These are phyloP conservation scores for Hordeum marinum DNA, from an alignment of 176 grass and related monocot species.

Conservation along the genomic window DNA sequence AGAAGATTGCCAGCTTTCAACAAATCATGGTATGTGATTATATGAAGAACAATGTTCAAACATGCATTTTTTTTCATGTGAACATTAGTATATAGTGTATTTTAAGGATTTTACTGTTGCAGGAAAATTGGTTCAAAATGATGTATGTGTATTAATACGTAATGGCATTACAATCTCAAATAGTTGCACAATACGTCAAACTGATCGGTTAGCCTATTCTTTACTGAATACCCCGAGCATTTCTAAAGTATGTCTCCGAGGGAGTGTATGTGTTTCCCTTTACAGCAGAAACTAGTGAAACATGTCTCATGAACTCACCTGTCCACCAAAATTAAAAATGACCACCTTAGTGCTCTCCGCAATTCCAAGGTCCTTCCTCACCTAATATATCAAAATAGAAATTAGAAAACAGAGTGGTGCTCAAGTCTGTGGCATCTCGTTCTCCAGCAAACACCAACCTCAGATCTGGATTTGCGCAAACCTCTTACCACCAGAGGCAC, in stretches of 20 bases:
- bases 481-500: conserved; percentile 81
- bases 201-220: neutral
- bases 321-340: conserved; percentile 91
- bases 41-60: neutral
- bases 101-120: neutral
- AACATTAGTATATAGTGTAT: neutral
- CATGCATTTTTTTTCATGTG: neutral
- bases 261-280: neutral
- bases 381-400: conserved; percentile 39
- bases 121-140: neutral
- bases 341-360: conserved; percentile 64
- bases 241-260: neutral
- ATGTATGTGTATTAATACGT: neutral
- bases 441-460: conserved; percentile 42
- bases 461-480: conserved; percentile 63
- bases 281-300: neutral
- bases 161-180: neutral
- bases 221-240: neutral
- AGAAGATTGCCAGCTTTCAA: neutral
- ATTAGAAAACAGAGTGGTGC: conserved; percentile 3
- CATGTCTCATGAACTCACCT: conserved; percentile 42
- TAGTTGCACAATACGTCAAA: neutral
- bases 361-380: conserved; percentile 74
- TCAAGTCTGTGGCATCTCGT: neutral
- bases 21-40: neutral